Evolutionary conservation across 208 protist genomes (phyloP).

Genomic region (Leishmania gerbilli): DNA sequence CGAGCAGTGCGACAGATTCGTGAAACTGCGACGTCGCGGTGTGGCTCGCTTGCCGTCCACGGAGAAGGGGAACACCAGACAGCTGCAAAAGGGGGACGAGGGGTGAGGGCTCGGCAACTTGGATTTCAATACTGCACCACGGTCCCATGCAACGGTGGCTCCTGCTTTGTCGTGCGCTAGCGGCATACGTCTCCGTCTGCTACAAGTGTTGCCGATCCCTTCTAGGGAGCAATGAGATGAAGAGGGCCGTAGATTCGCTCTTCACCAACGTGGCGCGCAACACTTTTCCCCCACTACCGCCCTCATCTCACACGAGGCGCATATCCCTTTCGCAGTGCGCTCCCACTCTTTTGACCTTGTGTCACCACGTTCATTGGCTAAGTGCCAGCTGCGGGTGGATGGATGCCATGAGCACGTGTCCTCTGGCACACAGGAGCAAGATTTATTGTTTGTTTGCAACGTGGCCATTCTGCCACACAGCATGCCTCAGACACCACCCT

Average conservation of each 20-base stretch:
- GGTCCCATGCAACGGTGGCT: not conserved
- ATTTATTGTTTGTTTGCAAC: not conserved
- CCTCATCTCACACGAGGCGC: not conserved
- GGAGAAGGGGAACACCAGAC: not conserved
- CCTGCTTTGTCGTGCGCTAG: not conserved
- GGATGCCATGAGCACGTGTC: not conserved
- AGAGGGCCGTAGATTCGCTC: not conserved
- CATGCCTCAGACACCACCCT: not conserved
- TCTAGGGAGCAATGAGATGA: not conserved
- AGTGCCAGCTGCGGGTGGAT: not conserved
- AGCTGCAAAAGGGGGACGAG: not conserved
- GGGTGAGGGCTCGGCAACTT: not conserved
- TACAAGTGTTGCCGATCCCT: not conserved
- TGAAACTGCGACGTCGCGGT: not conserved
- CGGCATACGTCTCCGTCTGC: not conserved
- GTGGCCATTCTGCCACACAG: not conserved
- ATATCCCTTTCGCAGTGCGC: not conserved
- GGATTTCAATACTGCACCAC: not conserved
- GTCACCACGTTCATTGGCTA: not conserved
- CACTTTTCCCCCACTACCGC: not conserved
- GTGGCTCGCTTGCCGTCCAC: too few species aligned
- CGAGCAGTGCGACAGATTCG: not conserved
- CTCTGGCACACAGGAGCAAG: not conserved
- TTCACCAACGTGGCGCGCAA: not conserved
- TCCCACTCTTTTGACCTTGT: not conserved